Base-by-base conservation (phyloP, 306 rosid genomes). In the Cucumis sativus region DNA sequence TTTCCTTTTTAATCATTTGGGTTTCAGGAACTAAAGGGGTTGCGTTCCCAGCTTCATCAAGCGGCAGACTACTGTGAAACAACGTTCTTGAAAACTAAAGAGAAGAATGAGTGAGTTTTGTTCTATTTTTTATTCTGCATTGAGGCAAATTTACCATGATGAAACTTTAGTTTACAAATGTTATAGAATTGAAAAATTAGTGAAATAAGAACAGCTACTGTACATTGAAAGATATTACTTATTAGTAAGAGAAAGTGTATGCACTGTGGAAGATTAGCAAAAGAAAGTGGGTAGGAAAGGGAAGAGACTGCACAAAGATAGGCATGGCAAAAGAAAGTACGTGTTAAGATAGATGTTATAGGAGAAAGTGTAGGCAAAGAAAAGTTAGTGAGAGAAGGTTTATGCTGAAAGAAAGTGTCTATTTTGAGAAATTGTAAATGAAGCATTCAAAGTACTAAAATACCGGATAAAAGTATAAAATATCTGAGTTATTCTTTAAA, bases 1-100 rank as follows among this genome's bases (percentile, higher is more conserved):
- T 54, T 33, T 72, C 17, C 4, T 60, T 59, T 16, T 41, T 60
- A 4, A 18, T 37, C 10, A 8, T 43, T 12, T 17, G 60, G 20
- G 65, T 51, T 78, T 51, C 75, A 95, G 98, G 97, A 90, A 71
- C 84, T 92, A 15, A 90, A 81, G 82, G 93, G 83, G 65, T 63
- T 92, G 81, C 82, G 92, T 78, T 80, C 88, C 70, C 97, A 95
- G 88, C 96, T 95, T 83, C 97, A 92, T 77, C 68, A 84, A 78
- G 98, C 97, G 57, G 98, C 98, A 59, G 98, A 95, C 82, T 88
- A 86, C 65, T 88, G 92, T 78, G 98, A 92, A 87, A 79, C 90
- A 65, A 85, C 89, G 3, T 92, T 92, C 91, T 74, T 87, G 89
- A 84, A 84, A 74, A 56, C 89, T 81, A 81, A 84, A 85, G 86